Evolutionary conservation across 2,329 filamentous ascomycete genomes (phyloP).

Genomic region (Trichophyton rubrum): DNA sequence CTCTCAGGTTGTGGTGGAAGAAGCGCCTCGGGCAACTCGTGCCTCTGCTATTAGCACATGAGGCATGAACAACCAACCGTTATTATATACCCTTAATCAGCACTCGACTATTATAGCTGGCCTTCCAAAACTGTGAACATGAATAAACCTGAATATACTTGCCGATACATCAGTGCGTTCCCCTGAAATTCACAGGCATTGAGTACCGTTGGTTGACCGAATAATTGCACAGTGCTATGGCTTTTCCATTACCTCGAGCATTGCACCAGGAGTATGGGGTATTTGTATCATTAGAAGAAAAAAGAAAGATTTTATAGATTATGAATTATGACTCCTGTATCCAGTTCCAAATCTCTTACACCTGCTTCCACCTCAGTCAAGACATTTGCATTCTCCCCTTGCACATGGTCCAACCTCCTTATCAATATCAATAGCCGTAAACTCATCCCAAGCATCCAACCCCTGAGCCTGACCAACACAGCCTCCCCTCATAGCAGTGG

Average conservation of each 20-base stretch:
- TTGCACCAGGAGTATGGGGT: neutral
- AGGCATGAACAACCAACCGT: neutral
- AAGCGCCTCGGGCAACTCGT: neutral
- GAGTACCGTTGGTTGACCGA: neutral
- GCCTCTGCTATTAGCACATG: slow-evolving; percentile 1
- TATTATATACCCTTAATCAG: neutral
- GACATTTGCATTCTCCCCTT: slow-evolving; percentile 23
- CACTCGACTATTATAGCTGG: neutral
- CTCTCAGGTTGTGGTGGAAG: neutral
- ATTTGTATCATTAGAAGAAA: neutral
- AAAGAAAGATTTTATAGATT: neutral
- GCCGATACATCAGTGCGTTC: neutral
- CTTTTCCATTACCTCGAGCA: neutral
- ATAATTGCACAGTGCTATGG: neutral
- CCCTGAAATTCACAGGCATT: neutral
- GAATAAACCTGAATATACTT: neutral
- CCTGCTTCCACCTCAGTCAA: neutral
- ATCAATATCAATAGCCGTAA: slow-evolving; percentile 37
- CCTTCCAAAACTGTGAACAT: neutral
- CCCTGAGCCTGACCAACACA: slow-evolving; percentile 1
- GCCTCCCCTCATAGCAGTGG: slow-evolving; percentile 39
- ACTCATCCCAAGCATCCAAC: slow-evolving; percentile 27
- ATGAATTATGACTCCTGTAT: neutral
- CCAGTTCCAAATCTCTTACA: neutral
- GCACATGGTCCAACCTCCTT: slow-evolving; percentile 34